Base-by-base conservation (phyloP, 345 rosid species). In the Eucalyptus paniculata region DNA sequence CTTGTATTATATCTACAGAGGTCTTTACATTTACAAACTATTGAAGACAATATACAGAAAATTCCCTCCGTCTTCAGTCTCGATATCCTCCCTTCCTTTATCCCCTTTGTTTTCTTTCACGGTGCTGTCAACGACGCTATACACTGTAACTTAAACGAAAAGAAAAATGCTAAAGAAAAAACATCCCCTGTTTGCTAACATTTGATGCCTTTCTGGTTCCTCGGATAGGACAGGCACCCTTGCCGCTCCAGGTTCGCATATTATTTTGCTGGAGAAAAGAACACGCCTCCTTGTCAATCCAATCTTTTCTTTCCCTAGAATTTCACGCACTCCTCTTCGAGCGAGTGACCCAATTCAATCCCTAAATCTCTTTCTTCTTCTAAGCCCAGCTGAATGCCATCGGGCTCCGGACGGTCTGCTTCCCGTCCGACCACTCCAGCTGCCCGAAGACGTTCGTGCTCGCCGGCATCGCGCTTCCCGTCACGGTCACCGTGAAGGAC, bases 351-450 rank as follows among this genome's bases (percentile, higher is more conserved):
- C 34, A 11, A 24, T n/a, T 15, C 11, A 37, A 86, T 80, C n/a
- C 37, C 81, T 58, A 58, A 50, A 81, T 23, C 51, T 72, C 5
- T 37, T 54, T 8, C 60, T 54, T 54, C 60, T 49, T 87, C 86
- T 93, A 95, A 89, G 91, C 88, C 99, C 99, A 97, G 91, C 91
- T 95, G 91, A 97, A 87, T 8, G 95, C 98, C 86, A 97, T 93
- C n/a, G 99, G 98, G 89, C 99, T 97, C 12, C 93, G 94, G 30
- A 97, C 99, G 77, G 89, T 91, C 91, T 93, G 94, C 87, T 92
- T 94, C 88, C 96, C 99, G 90, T 97, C 98, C 13, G 97, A 91
- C 99, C 99, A 97, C 90, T 92, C 94, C 50, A 97, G 89, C 18
- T 93, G 92, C 24, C 94, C 97, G 60, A 96, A 96, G 90, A 89